Conservation (phyloP, 768 basidiomycete species). For the Neoboletus magnificus region DNA sequence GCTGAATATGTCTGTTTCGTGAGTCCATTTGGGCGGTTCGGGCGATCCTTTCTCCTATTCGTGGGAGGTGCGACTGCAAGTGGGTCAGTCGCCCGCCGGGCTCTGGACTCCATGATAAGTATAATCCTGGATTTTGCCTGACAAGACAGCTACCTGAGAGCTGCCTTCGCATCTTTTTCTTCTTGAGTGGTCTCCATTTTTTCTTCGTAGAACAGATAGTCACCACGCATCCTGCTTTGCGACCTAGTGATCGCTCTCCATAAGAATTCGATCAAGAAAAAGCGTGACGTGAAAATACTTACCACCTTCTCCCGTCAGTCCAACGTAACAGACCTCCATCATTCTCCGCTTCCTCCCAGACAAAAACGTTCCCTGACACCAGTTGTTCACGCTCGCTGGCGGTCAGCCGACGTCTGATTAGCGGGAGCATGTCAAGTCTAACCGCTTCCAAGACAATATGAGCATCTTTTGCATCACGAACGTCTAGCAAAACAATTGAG, state of each 20-base stretch:
- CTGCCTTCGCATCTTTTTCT: slow-evolving; percentile 75
- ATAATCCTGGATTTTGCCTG: neutral
- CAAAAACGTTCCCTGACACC: slow-evolving; percentile 72
- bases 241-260: slow-evolving; percentile 47
- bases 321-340: slow-evolving; percentile 68
- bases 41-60: slow-evolving; percentile 70
- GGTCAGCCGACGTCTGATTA: slow-evolving; percentile 69
- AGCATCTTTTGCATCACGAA: slow-evolving; percentile 78
- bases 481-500: slow-evolving; percentile 42
- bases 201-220: slow-evolving; percentile 82
- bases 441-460: slow-evolving; percentile 77
- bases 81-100: slow-evolving; percentile 59
- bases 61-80: slow-evolving; percentile 54
- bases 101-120: slow-evolving; percentile 36
- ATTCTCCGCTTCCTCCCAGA: slow-evolving; percentile 81
- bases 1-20: slow-evolving; percentile 87
- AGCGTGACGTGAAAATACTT: slow-evolving; percentile 9
- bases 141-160: slow-evolving; percentile 50
- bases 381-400: slow-evolving; percentile 68
- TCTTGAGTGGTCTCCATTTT: slow-evolving; percentile 79
- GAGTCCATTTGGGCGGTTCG: slow-evolving; percentile 75
- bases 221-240: slow-evolving; percentile 80
- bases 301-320: slow-evolving; percentile 84
- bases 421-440: slow-evolving; percentile 61
- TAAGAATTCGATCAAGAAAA: slow-evolving; percentile 3